phyloP scores from a whole-genome alignment of 1,284 basidiomycete species.

The Leccinum solheimii region DNA sequence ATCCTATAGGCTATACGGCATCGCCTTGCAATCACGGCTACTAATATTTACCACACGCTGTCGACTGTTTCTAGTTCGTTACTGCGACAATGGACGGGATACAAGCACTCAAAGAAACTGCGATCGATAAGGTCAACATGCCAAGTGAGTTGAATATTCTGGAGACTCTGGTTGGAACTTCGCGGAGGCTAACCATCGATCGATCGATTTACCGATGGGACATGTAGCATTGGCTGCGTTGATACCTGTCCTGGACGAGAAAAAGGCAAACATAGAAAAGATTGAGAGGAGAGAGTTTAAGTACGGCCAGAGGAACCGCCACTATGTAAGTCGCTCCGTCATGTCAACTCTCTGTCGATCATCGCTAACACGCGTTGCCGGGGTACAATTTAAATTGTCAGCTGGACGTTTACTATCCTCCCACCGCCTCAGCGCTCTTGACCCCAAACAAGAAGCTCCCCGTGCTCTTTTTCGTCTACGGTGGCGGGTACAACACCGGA shows the following conservation, averaged over 20 bases:
- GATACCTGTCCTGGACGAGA: slow-evolving; percentile 42
- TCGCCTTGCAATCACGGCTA: background rate
- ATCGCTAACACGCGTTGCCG: background rate
- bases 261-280: slow-evolving; percentile 41
- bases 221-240: slow-evolving; percentile 46
- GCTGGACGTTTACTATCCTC: slow-evolving; percentile 62
- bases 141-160: slow-evolving; percentile 37
- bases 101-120: slow-evolving; percentile 33
- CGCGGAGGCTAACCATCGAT: slow-evolving; percentile 5
- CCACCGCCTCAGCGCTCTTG: slow-evolving; percentile 22
- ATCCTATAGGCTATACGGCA: background rate
- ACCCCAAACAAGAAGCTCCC: slow-evolving; percentile 40
- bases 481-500: slow-evolving; percentile 59
- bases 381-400: slow-evolving; percentile 14
- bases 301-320: slow-evolving; percentile 53
- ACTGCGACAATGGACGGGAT: slow-evolving; percentile 34
- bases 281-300: slow-evolving; percentile 52
- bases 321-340: slow-evolving; percentile 44
- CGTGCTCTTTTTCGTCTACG: slow-evolving; percentile 62
- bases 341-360: background rate
- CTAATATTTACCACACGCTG: background rate
- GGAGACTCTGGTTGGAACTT: background rate
- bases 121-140: slow-evolving; percentile 38
- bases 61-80: background rate
- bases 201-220: slow-evolving; percentile 3